These are phyloP conservation scores for Fabrea salina DNA, from an alignment of 169 alveolate species.

Conservation along the genomic window DNA sequence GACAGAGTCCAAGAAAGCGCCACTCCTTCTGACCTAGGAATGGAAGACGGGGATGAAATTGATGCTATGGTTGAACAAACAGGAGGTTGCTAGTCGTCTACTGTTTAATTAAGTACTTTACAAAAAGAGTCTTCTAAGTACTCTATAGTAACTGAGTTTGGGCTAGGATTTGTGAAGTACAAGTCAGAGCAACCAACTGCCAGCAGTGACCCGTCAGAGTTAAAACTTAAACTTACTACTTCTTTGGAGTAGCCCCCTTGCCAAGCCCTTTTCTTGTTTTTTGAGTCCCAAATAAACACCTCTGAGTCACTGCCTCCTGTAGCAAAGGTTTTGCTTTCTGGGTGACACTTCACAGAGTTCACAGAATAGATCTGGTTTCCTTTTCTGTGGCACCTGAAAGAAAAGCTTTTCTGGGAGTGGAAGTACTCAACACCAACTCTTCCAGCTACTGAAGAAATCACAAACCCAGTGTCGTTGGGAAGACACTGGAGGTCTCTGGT, in stretches of 20 bases:
- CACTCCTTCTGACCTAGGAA: slow-evolving; percentile 93
- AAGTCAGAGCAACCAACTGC: slow-evolving; percentile 33
- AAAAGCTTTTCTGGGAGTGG: slow-evolving; percentile 28
- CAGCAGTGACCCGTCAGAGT: slow-evolving; percentile 9
- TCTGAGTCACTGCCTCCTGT: slow-evolving; percentile 51
- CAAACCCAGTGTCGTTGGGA: slow-evolving; percentile 38
- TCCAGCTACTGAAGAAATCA: slow-evolving; percentile 40
- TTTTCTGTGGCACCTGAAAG: slow-evolving; percentile 42
- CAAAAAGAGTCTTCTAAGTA: too few species aligned
- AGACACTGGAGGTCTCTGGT: slow-evolving; percentile 28
- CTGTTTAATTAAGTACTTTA: too few species aligned
- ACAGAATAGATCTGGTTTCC: slow-evolving; percentile 45
- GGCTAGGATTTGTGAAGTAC: too few species aligned
- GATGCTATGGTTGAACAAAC: slow-evolving; percentile 99
- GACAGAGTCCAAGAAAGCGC: slow-evolving; percentile 92
- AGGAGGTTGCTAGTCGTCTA: too few species aligned
- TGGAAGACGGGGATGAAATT: slow-evolving; percentile 96
- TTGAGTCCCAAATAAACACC: slow-evolving; percentile 46
- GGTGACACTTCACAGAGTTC: slow-evolving; percentile 41
- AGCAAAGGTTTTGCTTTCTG: slow-evolving; percentile 36
- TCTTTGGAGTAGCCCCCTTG: slow-evolving; percentile 26
- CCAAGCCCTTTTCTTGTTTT: slow-evolving; percentile 41
- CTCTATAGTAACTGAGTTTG: too few species aligned
- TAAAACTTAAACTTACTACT: background rate
- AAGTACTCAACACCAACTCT: slow-evolving; percentile 43